Evolutionary conservation across 192 early-diverging fungal species (phyloP), one percentile per base, ranked within the genome.

Genomic region (Dimargaris cristalligena): DNA sequence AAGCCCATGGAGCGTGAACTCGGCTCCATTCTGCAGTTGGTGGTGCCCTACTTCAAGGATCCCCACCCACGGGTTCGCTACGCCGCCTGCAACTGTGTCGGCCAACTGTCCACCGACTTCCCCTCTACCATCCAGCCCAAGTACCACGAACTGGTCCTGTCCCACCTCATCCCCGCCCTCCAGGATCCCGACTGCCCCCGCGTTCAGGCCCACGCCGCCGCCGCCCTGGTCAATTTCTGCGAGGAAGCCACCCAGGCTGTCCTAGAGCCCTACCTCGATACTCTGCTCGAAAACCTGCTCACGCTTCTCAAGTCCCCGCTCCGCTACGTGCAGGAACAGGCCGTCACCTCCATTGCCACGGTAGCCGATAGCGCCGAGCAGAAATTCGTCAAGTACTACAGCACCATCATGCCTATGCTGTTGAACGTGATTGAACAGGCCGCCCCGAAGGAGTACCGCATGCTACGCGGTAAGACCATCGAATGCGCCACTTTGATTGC

Each of bases 71-170:
- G 97, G 58, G 97, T 99, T 26, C 89, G 93, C 51, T 90, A 93
- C 71, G 93, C 97, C 47, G 87, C 88, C 44, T 95, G 92, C 73
- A 95, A 95, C 71, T 86, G 89, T 59, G 71, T 97, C 22, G 97
- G 97, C 16, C 97, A 99, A 72, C 89, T 99, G 87, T 86, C 87
- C 50, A 96, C 89, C 0, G 97, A 99, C 73, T 99, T 98, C 71
- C 81, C 91, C 58, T 79, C 81, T 29, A 62, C 62, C 22, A 64
- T 91, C 35, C 89, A 89, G 68, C 80, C 79, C 68, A 75, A 85
- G 67, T 82, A 76, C 71, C 81, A 88, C 62, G 69, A 79, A 29
- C 54, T 71, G n/a, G 77, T 90, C 3, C 74, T 97, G 34, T 71
- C 78, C 29, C 73, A 78, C 52, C 76, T 99, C 44, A 82, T 99